phyloP scores from a whole-genome alignment of 192 early-diverging fungal species.

The Obelidium mucronatum region DNA sequence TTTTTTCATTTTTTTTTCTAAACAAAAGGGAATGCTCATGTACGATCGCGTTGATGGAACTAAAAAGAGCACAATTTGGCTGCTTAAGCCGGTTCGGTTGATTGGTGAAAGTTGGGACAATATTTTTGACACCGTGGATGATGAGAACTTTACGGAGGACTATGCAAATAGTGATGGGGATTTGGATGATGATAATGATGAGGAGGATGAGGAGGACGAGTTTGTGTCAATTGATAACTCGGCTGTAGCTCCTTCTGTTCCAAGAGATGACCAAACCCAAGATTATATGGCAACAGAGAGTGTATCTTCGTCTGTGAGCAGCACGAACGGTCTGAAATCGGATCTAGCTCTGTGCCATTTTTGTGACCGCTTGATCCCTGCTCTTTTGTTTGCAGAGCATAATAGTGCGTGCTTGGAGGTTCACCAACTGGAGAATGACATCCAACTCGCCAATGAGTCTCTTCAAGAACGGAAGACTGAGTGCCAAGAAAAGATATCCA shows the following conservation, averaged over 20 bases:
- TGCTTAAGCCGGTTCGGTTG: constrained; percentile 67
- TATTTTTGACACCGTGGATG: constrained; percentile 36
- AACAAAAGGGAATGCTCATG: constrained; percentile 73
- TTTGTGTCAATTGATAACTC: constrained; percentile 16
- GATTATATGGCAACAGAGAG: not conserved
- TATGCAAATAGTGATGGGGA: not conserved
- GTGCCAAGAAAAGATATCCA: constrained; percentile 41
- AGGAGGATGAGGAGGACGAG: no score
- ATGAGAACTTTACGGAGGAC: constrained; percentile 34
- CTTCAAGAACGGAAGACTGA: constrained; percentile 64
- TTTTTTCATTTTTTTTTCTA: constrained; percentile 8
- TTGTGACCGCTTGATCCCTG: constrained; percentile 77
- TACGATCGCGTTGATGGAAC: constrained; percentile 71
- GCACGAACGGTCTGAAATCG: constrained; percentile 30
- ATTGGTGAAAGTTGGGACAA: constrained; percentile 57
- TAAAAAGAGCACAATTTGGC: constrained; percentile 80
- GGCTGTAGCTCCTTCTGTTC: not conserved
- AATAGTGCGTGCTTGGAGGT: constrained; percentile 71
- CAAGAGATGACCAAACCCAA: not conserved
- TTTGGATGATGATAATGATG: constrained; percentile 4
- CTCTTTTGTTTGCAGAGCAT: constrained; percentile 78
- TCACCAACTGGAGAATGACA: constrained; percentile 79
- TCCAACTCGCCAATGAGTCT: constrained; percentile 76
- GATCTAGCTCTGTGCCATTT: constrained; percentile 76
- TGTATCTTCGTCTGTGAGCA: not conserved